Evolutionary conservation across 2,329 filamentous ascomycete species (phyloP), one percentile per base, ranked within the genome.

Genomic region (Lecanicillium sp.): DNA sequence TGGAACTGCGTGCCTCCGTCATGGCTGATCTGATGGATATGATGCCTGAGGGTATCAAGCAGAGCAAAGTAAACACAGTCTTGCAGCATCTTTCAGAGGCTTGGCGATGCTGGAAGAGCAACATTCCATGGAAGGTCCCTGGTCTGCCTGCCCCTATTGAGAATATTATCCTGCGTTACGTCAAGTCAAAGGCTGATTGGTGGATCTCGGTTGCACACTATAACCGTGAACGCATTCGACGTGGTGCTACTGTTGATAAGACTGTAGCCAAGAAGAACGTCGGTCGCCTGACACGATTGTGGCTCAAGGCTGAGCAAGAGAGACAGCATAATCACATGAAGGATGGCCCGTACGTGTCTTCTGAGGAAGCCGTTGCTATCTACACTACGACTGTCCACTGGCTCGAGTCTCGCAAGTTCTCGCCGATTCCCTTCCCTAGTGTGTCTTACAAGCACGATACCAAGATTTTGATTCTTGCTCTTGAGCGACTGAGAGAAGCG

Each of bases 71-170:
- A 61, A 95, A 98, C 62, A 95, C 89, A 2, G 90, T 98, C 32
- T 69, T 98, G 38, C 92, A 96, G 56, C 94, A 98, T 72, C 67
- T 98, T 30, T 96, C 90, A 0, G 92, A 98, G 67, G 92, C 92
- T 12, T 98, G 92, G 92, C 78, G 92, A 66, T 98, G 92, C 68
- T 98, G 92, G 92, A 98, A 98, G 80, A 95, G 89, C 65, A 98
- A 98, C 56, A 98, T 98, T 50, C 92, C 92, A 1, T 98, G 92
- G 92, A 98, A 98, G 68, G 92, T 98, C 3, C 92, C 92, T 37
- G 94, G 92, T 28, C 65, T 98, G 44, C 92, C 92, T 29, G 94
- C 94, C 12, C 90, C 92, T 0, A 96, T 98, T 46, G 92, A 98
- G 64, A 98, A 96, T 56, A 95, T 98, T 51, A 98, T 98, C 53